phyloP scores from a whole-genome alignment of 306 rosid genomes.

The Begonia fuchsioides region DNA sequence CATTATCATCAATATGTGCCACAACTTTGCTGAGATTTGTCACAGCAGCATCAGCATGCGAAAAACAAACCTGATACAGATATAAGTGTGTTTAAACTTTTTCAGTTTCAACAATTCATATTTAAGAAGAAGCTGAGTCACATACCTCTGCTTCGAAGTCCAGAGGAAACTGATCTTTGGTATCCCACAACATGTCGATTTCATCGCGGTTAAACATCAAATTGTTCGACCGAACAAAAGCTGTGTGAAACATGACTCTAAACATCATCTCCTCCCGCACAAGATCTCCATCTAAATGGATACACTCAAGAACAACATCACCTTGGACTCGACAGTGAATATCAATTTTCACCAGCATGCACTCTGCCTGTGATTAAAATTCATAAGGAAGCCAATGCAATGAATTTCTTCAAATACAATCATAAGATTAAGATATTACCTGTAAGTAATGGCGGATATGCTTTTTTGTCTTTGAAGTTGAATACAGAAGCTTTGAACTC shows the following conservation, averaged over 20 bases:
- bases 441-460: constrained; percentile 49
- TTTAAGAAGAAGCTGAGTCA: constrained; percentile 17
- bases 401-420: constrained; percentile 13
- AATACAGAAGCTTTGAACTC: constrained; percentile 78
- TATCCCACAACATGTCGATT: constrained; percentile 77
- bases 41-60: constrained; percentile 82
- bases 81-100: constrained; percentile 55
- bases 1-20: constrained; percentile 49
- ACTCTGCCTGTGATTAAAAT: constrained; percentile 72
- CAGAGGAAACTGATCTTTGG: constrained; percentile 67
- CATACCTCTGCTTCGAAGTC: constrained; percentile 94
- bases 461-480: constrained; percentile 40
- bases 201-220: constrained; percentile 76
- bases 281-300: constrained; percentile 66
- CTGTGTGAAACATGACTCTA: constrained; percentile 83
- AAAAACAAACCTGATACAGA: constrained; percentile 82
- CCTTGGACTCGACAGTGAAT: constrained; percentile 80
- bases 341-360: constrained; percentile 75
- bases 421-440: constrained; percentile 40
- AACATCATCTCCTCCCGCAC: constrained; percentile 64
- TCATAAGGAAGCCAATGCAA: constrained; percentile 19
- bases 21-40: constrained; percentile 51
- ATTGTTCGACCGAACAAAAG: constrained; percentile 77
- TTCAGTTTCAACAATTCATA: constrained; percentile 22
- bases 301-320: constrained; percentile 88